phyloP scores from a whole-genome alignment of 768 basidiomycete species.

The Sporobolomyces roseus region DNA sequence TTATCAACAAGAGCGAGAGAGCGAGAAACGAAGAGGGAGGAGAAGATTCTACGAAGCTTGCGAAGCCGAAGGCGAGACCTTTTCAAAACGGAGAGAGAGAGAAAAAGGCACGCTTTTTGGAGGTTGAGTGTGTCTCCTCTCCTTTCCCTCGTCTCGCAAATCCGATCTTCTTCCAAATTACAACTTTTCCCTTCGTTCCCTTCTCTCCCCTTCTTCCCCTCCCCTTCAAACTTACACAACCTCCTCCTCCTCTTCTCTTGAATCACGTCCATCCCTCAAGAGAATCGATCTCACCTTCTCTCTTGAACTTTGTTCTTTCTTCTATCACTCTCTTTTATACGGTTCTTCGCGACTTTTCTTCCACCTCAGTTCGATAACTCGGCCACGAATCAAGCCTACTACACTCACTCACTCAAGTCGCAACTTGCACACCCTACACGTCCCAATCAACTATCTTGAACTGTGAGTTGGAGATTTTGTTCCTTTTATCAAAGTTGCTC shows the following conservation, averaged over 20 bases:
- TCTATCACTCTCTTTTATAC: no score
- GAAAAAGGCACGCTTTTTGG: no score
- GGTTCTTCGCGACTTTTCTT: not conserved
- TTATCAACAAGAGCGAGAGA: not conserved
- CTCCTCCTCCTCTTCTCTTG: not conserved
- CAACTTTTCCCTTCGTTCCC: not conserved
- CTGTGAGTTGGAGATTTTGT: no score
- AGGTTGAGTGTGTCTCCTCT: no score
- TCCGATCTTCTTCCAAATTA: not conserved
- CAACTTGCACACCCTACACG: no score
- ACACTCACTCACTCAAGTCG: no score
- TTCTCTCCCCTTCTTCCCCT: not conserved
- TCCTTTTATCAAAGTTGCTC: not conserved
- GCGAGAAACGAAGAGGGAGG: not conserved
- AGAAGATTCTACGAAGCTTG: not conserved
- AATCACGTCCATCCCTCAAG: not conserved
- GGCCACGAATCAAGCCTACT: no score
- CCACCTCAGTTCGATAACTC: not conserved
- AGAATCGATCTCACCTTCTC: no score
- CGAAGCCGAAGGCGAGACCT: no score
- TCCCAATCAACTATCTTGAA: no score
- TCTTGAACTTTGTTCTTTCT: no score
- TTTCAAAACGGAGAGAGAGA: no score
- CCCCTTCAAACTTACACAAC: not conserved
- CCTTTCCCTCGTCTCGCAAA: not conserved